A percentile compares a stretch with the other conserved stretches of the same genome.
Conservation (phyloP, 257 asterid species). For the Solanum etuberosum region DNA sequence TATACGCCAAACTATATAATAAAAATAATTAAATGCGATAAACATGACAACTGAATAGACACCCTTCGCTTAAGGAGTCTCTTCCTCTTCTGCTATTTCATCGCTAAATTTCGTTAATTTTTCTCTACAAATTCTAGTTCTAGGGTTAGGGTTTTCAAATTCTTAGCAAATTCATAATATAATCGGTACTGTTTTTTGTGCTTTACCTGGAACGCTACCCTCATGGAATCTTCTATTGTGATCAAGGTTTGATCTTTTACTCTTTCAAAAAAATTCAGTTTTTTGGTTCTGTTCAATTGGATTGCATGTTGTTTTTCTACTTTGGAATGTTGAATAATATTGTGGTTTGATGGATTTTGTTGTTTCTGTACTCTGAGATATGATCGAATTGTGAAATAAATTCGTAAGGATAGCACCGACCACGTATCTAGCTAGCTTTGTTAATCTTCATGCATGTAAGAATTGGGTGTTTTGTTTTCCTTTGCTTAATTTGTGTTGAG, state of each 20-base stretch:
- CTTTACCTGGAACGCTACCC: conserved; percentile 30
- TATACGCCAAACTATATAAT: not conserved
- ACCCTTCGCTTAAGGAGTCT: not conserved
- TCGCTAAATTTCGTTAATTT: not conserved
- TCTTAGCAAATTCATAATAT: not conserved
- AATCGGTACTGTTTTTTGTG: not conserved
- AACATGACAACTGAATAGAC: not conserved
- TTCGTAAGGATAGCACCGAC: not conserved
- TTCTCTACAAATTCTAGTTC: not conserved
- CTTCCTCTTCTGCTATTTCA: conserved; percentile 1
- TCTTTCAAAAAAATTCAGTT: not conserved
- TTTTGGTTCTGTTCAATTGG: not conserved
- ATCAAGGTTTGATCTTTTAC: conserved; percentile 43
- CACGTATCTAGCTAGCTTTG: not conserved
- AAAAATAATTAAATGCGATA: not conserved
- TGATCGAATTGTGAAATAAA: not conserved
- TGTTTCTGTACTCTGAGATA: not conserved
- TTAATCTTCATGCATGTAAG: not conserved
- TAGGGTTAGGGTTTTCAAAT: conserved; percentile 21
- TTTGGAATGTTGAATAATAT: not conserved
- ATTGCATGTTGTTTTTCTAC: not conserved
- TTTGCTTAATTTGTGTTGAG: not conserved
- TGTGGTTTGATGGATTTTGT: not conserved
- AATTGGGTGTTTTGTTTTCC: not conserved
- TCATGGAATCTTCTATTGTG: conserved; percentile 54